These are phyloP conservation scores for Calocera cornea DNA, from an alignment of 768 basidiomycete species.

Conservation along the genomic window DNA sequence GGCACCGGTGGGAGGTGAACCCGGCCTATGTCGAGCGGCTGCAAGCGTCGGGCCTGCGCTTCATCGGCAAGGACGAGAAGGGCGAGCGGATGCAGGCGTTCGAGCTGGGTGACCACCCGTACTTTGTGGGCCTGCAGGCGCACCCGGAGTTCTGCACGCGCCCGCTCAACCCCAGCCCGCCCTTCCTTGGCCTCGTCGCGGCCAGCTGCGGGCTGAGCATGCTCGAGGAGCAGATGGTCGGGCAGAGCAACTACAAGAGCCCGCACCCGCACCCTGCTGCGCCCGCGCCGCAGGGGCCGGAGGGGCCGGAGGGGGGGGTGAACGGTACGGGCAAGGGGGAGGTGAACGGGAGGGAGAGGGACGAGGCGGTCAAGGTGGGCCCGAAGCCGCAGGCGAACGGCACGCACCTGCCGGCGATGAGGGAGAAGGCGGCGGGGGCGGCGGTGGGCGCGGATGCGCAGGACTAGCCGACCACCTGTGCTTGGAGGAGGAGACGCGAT, in stretches of 20 bases:
- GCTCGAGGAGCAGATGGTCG: constrained; percentile 56
- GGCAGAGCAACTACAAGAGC: constrained; percentile 34
- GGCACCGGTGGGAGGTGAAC: constrained; percentile 94
- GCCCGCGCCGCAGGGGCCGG: background rate
- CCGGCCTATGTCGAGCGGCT: constrained; percentile 68
- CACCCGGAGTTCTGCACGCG: constrained; percentile 99
- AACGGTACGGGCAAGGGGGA: background rate
- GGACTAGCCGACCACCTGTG: background rate
- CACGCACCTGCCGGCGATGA: background rate
- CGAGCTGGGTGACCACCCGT: constrained; percentile 88
- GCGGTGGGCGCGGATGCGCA: background rate
- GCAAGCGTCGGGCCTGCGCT: constrained; percentile 55
- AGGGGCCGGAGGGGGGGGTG: background rate
- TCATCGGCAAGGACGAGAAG: constrained; percentile 83
- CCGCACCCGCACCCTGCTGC: background rate
- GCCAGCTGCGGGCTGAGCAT: constrained; percentile 48
- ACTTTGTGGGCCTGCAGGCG: constrained; percentile 85
- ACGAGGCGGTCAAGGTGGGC: background rate
- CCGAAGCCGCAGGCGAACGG: background rate
- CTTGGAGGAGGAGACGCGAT: no score
- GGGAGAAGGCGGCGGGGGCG: background rate
- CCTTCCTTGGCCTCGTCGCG: constrained; percentile 90
- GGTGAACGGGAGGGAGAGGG: background rate
- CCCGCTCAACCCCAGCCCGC: constrained; percentile 91
- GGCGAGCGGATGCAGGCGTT: constrained; percentile 96